phyloP scores from a whole-genome alignment of 257 asterid genomes.

The Verbena officinalis region DNA sequence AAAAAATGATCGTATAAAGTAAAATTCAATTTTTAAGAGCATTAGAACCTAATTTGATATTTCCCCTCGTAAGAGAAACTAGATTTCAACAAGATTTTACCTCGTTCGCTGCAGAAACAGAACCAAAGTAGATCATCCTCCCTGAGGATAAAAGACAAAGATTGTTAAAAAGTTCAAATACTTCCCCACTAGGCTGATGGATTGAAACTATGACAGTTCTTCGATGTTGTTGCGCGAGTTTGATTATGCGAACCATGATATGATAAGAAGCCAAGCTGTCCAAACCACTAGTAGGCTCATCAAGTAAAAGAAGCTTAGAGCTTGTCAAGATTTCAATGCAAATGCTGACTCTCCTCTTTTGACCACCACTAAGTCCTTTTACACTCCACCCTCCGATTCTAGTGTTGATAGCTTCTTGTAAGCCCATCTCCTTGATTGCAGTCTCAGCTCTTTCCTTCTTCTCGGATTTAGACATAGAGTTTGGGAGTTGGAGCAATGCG shows the following conservation, averaged over 20 bases:
- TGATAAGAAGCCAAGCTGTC: slow-evolving; percentile 66
- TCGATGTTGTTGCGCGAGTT: slow-evolving; percentile 39
- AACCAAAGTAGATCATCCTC: slow-evolving; percentile 53
- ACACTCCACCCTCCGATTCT: slow-evolving; percentile 71
- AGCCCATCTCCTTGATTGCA: slow-evolving; percentile 57
- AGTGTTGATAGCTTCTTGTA: slow-evolving; percentile 52
- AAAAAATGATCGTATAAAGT: too few species aligned
- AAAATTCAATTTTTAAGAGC: too few species aligned
- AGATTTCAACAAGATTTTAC: slow-evolving; percentile 33
- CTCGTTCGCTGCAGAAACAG: slow-evolving; percentile 45
- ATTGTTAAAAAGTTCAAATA: slow-evolving; percentile 56
- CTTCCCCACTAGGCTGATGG: slow-evolving; percentile 63
- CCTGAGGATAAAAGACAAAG: slow-evolving; percentile 63
- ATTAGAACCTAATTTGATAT: too few species aligned
- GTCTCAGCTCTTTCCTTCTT: slow-evolving; percentile 51
- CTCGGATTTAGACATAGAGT: slow-evolving; percentile 45
- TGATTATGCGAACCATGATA: slow-evolving; percentile 48
- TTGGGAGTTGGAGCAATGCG: slow-evolving; percentile 58
- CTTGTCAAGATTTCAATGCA: slow-evolving; percentile 57
- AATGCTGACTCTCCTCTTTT: slow-evolving; percentile 65
- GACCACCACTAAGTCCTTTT: slow-evolving; percentile 68
- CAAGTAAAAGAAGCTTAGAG: slow-evolving; percentile 55
- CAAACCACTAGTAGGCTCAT: slow-evolving; percentile 65
- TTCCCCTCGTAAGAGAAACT: too few species aligned
- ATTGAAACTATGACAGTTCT: slow-evolving; percentile 49